Evolutionary conservation across 2,329 filamentous ascomycete genomes (phyloP), one percentile per base, ranked within the genome.

Genomic region (Gaeumannomyces sp.): DNA sequence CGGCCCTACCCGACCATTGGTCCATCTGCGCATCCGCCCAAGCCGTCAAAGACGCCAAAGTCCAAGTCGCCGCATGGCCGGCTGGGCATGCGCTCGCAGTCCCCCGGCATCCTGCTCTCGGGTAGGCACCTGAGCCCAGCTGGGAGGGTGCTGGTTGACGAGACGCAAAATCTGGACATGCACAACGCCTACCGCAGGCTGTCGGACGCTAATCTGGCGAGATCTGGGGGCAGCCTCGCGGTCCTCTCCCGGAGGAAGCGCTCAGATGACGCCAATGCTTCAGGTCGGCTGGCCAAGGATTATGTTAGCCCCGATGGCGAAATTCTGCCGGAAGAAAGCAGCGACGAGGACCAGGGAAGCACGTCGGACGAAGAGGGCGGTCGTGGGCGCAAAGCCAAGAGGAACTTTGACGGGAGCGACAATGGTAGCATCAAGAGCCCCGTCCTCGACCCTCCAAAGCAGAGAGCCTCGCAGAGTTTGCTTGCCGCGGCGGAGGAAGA

Each of bases 401-500:
- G 82, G 65, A 77, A 76, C 7, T 73, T 78, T 62, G 81, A 82
- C 58, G n/a, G 19, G 1, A 77, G 74, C 16, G 76, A 74, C 62
- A 75, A 76, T n/a, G 57, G 31, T 27, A 64, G 63, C 38, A 74
- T 76, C 65, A 69, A 71, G 59, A 72, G 75, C 27, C 73, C 76
- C 56, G 71, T 70, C 4, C 71, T 72, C 6, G 76, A 77, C 31
- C 73, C 71, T 16, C 72, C 25, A 25, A 33, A 62, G 72, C 29
- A 76, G 76, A 29, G 74, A 75, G 50, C 71, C 68, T 5, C 76
- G 77, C 66, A 80, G 79, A 92, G 88, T 71, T 75, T 93, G 65
- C 77, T 93, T 64, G 90, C 89, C 56, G 90, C 89, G 8, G 88
- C 89, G 0, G 89, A 94, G 73, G 89, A 92, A 81, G 91, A 94